These are phyloP conservation scores for Fusarium pininemorale DNA, from an alignment of 2,329 filamentous ascomycete species.

Conservation along the genomic window DNA sequence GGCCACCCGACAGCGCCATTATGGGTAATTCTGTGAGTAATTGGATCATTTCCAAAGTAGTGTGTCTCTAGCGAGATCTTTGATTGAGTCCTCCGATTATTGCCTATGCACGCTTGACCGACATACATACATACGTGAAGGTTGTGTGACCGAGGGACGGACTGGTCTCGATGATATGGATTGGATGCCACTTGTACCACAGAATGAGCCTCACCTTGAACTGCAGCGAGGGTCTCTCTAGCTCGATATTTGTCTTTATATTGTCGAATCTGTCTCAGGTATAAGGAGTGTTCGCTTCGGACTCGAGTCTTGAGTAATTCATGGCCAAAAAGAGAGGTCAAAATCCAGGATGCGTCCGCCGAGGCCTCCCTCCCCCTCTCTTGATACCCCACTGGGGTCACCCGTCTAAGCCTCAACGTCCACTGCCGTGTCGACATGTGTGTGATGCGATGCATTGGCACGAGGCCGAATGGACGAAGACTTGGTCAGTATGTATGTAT, in stretches of 20 bases:
- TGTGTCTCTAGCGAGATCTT: conserved; percentile 17
- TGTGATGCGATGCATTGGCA: conserved; percentile 29
- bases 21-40: conserved; percentile 3
- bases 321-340: neutral
- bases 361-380: conserved; percentile 32
- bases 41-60: conserved; percentile 9
- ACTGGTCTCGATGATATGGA: conserved; percentile 2
- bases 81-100: neutral
- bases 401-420: conserved; percentile 37
- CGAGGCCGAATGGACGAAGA: conserved; percentile 17
- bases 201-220: conserved; percentile 8
- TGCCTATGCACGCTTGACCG: conserved; percentile 7
- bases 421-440: conserved; percentile 36
- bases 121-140: neutral
- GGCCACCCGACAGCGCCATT: conserved; percentile 14
- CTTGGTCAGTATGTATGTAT: neutral
- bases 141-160: conserved; percentile 4
- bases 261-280: neutral
- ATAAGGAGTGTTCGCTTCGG: neutral
- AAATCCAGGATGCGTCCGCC: conserved; percentile 26
- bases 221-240: neutral
- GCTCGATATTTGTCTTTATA: neutral
- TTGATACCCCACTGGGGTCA: conserved; percentile 30
- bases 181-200: conserved; percentile 1
- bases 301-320: neutral